These are phyloP conservation scores for Deinandra increscens DNA, from an alignment of 129 eudicot species.

Conservation along the genomic window DNA sequence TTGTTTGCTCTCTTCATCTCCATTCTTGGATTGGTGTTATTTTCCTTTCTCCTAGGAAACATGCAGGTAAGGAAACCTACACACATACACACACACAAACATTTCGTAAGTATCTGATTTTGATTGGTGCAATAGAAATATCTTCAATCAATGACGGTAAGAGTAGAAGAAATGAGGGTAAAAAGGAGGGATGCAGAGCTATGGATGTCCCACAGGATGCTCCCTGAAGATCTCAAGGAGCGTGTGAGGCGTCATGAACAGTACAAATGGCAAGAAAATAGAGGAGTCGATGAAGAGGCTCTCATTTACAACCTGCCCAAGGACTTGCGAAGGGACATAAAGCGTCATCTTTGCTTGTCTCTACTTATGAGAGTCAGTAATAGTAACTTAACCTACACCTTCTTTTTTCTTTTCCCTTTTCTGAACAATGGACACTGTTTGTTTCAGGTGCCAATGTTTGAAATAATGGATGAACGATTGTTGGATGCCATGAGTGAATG, in stretches of 20 bases:
- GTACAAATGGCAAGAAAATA: slow-evolving; percentile 83
- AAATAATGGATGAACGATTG: slow-evolving; percentile 66
- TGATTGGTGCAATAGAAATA: slow-evolving; percentile 58
- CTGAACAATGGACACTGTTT: neutral
- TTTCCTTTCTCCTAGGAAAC: slow-evolving; percentile 84
- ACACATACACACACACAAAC: neutral
- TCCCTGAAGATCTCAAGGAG: slow-evolving; percentile 60
- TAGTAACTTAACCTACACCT: neutral
- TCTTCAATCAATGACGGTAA: slow-evolving; percentile 68
- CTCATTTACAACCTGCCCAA: slow-evolving; percentile 66
- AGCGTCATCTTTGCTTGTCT: slow-evolving; percentile 77
- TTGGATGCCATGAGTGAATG: slow-evolving; percentile 78
- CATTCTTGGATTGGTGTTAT: slow-evolving; percentile 64
- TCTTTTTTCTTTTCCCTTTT: neutral
- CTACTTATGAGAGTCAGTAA: slow-evolving; percentile 65
- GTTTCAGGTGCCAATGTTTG: slow-evolving; percentile 77
- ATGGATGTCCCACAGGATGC: slow-evolving; percentile 95
- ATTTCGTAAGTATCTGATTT: neutral
- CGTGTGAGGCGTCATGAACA: slow-evolving; percentile 78
- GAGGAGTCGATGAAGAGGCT: slow-evolving; percentile 85
- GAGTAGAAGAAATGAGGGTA: slow-evolving; percentile 85
- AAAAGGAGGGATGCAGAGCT: slow-evolving; percentile 80
- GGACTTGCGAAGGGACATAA: slow-evolving; percentile 79
- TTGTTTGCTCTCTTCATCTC: slow-evolving; percentile 57
- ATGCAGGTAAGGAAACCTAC: slow-evolving; percentile 55